Conservation (phyloP, 495 filamentous ascomycete genomes). For the Neurospora cerealis region DNA sequence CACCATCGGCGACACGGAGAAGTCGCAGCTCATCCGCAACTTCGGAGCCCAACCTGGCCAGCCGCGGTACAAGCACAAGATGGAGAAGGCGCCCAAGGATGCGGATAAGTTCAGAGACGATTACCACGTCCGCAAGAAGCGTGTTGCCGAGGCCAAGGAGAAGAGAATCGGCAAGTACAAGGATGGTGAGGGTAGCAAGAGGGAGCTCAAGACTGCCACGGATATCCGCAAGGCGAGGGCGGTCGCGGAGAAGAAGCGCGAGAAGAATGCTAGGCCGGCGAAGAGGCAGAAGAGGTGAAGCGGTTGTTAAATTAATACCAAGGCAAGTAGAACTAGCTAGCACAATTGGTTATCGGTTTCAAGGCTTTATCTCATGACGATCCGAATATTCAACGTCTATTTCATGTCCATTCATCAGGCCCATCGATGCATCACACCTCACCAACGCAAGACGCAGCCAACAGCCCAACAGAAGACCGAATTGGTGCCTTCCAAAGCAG, state of each 20-base stretch:
- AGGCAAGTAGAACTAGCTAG: background rate
- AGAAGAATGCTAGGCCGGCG: constrained; percentile 84
- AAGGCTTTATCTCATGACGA: background rate
- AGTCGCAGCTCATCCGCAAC: constrained; percentile 51
- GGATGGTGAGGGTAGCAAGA: constrained; percentile 53
- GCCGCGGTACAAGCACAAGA: constrained; percentile 65
- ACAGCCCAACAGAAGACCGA: background rate
- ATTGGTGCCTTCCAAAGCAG: background rate
- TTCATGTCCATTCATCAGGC: background rate
- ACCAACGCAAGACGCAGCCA: background rate
- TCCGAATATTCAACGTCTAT: background rate
- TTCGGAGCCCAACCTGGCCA: constrained; percentile 51
- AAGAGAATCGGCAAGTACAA: constrained; percentile 64
- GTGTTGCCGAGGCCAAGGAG: constrained; percentile 76
- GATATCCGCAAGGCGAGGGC: constrained; percentile 78
- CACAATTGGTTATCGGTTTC: background rate
- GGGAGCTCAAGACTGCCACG: constrained; percentile 69
- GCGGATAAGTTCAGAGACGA: constrained; percentile 86
- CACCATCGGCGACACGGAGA: constrained; percentile 71
- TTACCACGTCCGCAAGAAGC: constrained; percentile 83
- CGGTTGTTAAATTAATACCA: background rate
- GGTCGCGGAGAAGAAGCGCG: constrained; percentile 60
- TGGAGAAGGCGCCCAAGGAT: constrained; percentile 78
- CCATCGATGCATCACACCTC: background rate
- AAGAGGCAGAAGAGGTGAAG: constrained; percentile 45